These are phyloP conservation scores for Paracoccidioides brasiliensis DNA, from an alignment of 2,329 filamentous ascomycete genomes.

Conservation along the genomic window DNA sequence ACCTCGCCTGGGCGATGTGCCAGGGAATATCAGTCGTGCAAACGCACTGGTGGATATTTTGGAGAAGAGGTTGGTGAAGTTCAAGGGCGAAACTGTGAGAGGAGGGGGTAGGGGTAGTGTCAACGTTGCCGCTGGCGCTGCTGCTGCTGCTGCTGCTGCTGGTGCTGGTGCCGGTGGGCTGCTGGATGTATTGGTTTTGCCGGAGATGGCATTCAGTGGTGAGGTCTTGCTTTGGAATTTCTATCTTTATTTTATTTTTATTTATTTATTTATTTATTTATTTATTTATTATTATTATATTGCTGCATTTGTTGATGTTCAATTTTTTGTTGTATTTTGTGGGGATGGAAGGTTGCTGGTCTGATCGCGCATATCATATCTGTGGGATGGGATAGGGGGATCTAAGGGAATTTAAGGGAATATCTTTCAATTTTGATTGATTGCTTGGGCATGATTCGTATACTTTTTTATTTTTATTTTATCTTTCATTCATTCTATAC, in stretches of 20 bases:
- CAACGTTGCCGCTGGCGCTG: slow-evolving; percentile 12
- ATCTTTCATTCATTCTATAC: too few species aligned
- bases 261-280: not conserved
- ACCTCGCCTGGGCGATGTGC: slow-evolving; percentile 30
- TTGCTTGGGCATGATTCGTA: too few species aligned
- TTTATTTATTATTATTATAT: not conserved
- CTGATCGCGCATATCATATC: too few species aligned
- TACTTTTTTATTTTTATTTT: too few species aligned
- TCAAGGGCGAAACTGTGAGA: slow-evolving; percentile 11
- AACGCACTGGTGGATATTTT: slow-evolving; percentile 27
- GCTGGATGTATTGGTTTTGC: slow-evolving; percentile 47
- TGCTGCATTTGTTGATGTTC: too few species aligned
- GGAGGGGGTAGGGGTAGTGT: slow-evolving; percentile 8
- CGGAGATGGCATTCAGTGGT: slow-evolving; percentile 51
- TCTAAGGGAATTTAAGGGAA: too few species aligned
- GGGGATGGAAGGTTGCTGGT: too few species aligned
- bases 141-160: slow-evolving; percentile 4
- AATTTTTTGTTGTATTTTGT: too few species aligned
- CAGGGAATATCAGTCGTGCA: slow-evolving; percentile 33
- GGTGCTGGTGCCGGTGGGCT: slow-evolving; percentile 10
- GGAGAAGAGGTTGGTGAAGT: not conserved
- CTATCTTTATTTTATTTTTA: slow-evolving; percentile 2
- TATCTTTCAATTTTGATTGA: too few species aligned
- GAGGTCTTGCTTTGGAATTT: slow-evolving; percentile 10
- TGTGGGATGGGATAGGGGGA: too few species aligned